Base-by-base conservation (phyloP, 2,329 filamentous ascomycete species). In the Ophiobolus disseminans region DNA sequence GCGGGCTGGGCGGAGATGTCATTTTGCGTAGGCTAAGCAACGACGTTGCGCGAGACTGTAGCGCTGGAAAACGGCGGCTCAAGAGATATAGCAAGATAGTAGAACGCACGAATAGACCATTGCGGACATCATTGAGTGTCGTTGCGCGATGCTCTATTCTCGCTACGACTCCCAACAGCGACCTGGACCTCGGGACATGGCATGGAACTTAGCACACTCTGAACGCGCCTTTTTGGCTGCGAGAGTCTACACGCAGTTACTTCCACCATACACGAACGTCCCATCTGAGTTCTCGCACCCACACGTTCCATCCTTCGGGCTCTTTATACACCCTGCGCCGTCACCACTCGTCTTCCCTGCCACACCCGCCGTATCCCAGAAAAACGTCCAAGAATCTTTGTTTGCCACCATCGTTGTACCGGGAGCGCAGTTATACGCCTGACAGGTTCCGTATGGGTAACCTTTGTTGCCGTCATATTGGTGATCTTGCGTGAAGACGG, bases 361-460 rank as follows among this genome's bases (percentile, higher is more conserved):
- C 7, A 55, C 39, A 21, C 53, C 65, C n/a, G 53, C 54, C 14
- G 53, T 32, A 13, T 41, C 55, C 61, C 63, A 62, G 31, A 58
- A 64, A 39, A 65, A 67, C 4, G 57, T 59, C 60, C 63, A 65
- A 20, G 43, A 51, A 26, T 61, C 62, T 9, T 26, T 30, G 14
- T 51, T 35, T 6, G 30, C 28, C 16, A 38, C 49, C 62, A 62
- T 62, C 8, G 40, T 36, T 4, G 50, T 56, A 5, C 57, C 57
- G 0, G 62, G 54, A 1, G 31, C 41, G 32, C 60, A 66, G 5
- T 55, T 64, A 45, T 68, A 68, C 9, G 64, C 64, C 44, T 59
- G 50, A 20, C 64, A 81, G 4, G 76, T 80, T 1, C 78, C 78
- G 57, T 80, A 80, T 2, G 78, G 78, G 2, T 70, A 73, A 19